These are phyloP conservation scores for Hymenoscyphus scutula DNA, from an alignment of 2,329 filamentous ascomycete genomes.

Conservation along the genomic window DNA sequence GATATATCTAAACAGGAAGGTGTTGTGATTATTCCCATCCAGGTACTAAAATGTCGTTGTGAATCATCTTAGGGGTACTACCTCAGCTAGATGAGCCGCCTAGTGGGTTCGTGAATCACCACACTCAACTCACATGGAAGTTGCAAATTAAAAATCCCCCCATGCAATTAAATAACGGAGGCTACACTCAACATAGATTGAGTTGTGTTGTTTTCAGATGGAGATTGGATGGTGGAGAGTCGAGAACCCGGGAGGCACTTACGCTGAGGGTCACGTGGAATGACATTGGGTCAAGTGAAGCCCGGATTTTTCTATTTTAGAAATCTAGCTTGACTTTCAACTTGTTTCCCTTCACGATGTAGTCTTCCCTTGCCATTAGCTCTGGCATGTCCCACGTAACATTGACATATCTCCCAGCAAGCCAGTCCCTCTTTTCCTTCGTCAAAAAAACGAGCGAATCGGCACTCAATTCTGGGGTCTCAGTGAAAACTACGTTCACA, in stretches of 20 bases:
- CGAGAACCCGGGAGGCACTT: not conserved
- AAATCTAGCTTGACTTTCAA: slow-evolving; percentile 34
- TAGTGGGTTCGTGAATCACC: not conserved
- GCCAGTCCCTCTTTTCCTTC: slow-evolving; percentile 43
- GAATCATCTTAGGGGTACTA: not conserved
- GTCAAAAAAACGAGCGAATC: slow-evolving; percentile 46
- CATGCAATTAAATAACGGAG: not conserved
- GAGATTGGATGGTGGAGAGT: not conserved
- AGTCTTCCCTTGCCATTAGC: slow-evolving; percentile 41
- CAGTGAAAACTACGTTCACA: slow-evolving; percentile 40
- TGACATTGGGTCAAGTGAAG: not conserved
- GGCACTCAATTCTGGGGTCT: slow-evolving; percentile 38
- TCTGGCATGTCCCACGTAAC: slow-evolving; percentile 49
- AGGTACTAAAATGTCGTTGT: not conserved
- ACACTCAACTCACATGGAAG: not conserved
- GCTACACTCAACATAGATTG: not conserved
- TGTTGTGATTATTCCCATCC: not conserved
- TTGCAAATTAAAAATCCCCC: too few relatives aligned
- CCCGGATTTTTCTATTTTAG: not conserved
- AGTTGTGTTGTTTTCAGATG: not conserved
- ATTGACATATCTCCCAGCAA: slow-evolving; percentile 45
- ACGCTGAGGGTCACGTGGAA: not conserved
- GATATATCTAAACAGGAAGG: not conserved
- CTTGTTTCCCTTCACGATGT: slow-evolving; percentile 40
- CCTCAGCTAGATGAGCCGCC: not conserved